These are phyloP conservation scores for Tuber umbilicatum DNA, from an alignment of 495 filamentous ascomycete genomes.

Conservation along the genomic window DNA sequence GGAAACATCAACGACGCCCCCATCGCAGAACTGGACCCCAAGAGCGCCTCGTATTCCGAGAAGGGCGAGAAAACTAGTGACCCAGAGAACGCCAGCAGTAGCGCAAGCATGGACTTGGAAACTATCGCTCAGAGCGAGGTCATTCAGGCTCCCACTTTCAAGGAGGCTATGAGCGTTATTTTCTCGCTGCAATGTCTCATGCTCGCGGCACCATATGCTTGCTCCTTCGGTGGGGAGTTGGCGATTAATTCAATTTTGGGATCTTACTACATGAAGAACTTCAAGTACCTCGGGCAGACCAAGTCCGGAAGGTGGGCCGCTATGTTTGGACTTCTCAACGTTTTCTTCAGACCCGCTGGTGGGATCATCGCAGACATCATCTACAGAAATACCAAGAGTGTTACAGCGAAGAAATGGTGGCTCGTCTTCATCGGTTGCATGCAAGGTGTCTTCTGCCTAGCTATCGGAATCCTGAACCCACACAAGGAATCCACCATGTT, in stretches of 20 bases:
- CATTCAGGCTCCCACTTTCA: slow-evolving; percentile 59
- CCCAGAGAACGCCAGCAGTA: slow-evolving; percentile 31
- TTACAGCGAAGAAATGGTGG: slow-evolving; percentile 73
- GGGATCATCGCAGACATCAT: slow-evolving; percentile 68
- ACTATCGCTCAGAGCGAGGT: slow-evolving; percentile 57
- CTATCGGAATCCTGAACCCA: slow-evolving; percentile 62
- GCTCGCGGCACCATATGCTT: slow-evolving; percentile 67
- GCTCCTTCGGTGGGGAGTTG: slow-evolving; percentile 79
- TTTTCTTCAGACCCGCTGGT: slow-evolving; percentile 66
- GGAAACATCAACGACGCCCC: slow-evolving; percentile 55
- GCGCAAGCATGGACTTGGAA: slow-evolving; percentile 50
- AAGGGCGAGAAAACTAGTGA: slow-evolving; percentile 45
- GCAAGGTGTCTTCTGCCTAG: slow-evolving; percentile 61
- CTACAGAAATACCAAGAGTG: slow-evolving; percentile 54
- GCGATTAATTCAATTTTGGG: slow-evolving; percentile 78
- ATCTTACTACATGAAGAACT: slow-evolving; percentile 71
- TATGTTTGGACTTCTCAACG: slow-evolving; percentile 85
- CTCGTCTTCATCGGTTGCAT: slow-evolving; percentile 57
- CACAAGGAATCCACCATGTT: slow-evolving; percentile 60
- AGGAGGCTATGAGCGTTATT: slow-evolving; percentile 53
- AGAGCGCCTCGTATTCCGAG: slow-evolving; percentile 39
- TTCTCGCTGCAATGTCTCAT: slow-evolving; percentile 62
- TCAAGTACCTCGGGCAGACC: slow-evolving; percentile 67
- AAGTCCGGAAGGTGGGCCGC: slow-evolving; percentile 69
- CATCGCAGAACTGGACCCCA: slow-evolving; percentile 42